A percentile compares a stretch with the other conserved stretches of the same genome.
These are phyloP conservation scores for Boehmeria nivea DNA, from an alignment of 306 rosid species.

Conservation along the genomic window DNA sequence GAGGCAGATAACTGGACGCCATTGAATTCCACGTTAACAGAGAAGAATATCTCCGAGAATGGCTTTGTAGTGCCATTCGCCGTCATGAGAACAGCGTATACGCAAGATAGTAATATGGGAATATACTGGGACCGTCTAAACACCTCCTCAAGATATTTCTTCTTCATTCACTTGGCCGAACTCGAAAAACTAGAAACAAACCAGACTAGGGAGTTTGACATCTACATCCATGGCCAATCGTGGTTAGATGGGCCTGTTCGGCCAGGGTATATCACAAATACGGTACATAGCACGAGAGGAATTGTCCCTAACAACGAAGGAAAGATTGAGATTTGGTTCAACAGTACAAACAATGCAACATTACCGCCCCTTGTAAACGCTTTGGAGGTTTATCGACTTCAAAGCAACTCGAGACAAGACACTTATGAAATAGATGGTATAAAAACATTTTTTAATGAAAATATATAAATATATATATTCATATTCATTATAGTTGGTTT, in stretches of 20 bases:
- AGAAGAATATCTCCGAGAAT: not conserved
- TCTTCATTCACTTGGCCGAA: constrained; percentile 51
- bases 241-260: not conserved
- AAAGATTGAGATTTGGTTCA: constrained; percentile 5
- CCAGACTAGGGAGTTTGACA: constrained; percentile 27
- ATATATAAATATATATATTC: no score
- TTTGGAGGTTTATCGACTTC: constrained; percentile 29
- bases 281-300: not conserved
- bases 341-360: constrained; percentile 21
- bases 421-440: constrained; percentile 42
- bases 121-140: constrained; percentile 12
- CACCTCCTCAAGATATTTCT: constrained; percentile 13
- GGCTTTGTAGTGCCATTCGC: not conserved
- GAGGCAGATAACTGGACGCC: not conserved
- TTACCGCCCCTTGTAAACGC: constrained; percentile 57
- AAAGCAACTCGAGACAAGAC: constrained; percentile 18
- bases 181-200: constrained; percentile 22
- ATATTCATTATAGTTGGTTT: no score
- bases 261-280: not conserved
- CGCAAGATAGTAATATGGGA: constrained; percentile 7
- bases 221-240: constrained; percentile 24
- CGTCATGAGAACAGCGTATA: constrained; percentile 4
- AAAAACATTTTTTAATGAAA: no score
- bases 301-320: not conserved
- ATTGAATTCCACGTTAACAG: not conserved